A percentile compares a stretch with the other conserved stretches of the same genome.
phyloP scores from a whole-genome alignment of 2,329 filamentous ascomycete species.

The Xylariales sp. region DNA sequence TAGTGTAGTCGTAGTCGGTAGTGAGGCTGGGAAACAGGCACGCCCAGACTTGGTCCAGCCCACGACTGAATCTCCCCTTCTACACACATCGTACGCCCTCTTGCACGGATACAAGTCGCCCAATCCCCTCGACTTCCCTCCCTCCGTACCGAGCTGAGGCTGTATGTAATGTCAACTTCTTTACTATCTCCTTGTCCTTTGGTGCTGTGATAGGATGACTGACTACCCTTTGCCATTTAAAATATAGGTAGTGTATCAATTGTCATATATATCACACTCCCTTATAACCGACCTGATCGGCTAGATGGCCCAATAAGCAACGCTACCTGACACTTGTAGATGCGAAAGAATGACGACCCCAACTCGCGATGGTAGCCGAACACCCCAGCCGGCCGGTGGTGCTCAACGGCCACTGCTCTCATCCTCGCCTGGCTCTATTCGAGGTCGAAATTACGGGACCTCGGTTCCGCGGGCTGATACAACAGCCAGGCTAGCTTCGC shows the following conservation, averaged over 20 bases:
- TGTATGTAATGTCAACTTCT: constrained; percentile 1
- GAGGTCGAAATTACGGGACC: constrained; percentile 60
- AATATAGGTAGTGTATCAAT: background rate
- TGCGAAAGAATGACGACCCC: constrained; percentile 48
- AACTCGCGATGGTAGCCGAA: constrained; percentile 55
- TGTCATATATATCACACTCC: background rate
- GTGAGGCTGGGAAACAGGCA: constrained; percentile 7
- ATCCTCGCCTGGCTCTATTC: constrained; percentile 61
- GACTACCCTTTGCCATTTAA: background rate
- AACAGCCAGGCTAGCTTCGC: constrained; percentile 71
- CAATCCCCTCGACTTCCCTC: background rate
- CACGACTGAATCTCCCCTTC: constrained; percentile 14
- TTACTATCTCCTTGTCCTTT: constrained; percentile 6
- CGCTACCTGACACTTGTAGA: constrained; percentile 14
- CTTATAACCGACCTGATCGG: background rate
- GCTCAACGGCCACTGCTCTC: constrained; percentile 56
- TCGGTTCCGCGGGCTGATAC: constrained; percentile 69
- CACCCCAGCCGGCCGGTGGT: constrained; percentile 46
- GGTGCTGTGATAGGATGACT: constrained; percentile 1
- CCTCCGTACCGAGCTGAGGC: background rate
- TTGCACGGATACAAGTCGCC: constrained; percentile 11
- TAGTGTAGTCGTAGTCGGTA: background rate
- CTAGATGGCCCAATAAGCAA: constrained; percentile 32
- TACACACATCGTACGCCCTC: constrained; percentile 22
- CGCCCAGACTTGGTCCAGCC: constrained; percentile 29